Base-by-base conservation (phyloP, 768 basidiomycete species). In the Suillus plorans region DNA sequence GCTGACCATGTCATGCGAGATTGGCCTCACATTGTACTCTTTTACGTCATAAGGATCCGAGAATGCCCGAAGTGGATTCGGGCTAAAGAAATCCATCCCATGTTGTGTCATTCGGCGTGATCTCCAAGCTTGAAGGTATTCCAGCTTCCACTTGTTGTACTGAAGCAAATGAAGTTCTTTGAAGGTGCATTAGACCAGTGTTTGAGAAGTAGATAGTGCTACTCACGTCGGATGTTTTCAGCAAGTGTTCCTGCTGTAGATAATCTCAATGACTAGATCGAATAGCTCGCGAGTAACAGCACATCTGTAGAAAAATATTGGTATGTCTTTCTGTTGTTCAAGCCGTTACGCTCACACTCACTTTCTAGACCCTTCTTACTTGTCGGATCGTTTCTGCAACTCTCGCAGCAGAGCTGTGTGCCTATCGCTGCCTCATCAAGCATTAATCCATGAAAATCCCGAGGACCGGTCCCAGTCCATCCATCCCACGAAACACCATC, bases 281-380 rank as follows among this genome's bases (percentile, higher is more conserved):
- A 67, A 72, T 3, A 76, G 68, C 4, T 74, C 69, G 4, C 67
- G 61, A 0, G 71, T 72, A 4, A 72, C 44, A 2, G 66, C 70
- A 44, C 69, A 72, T 7, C 63, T 59, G 55, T 70, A 59, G 55
- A 68, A 65, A 8, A 73, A 73, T 45, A 63, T 42, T n/a, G 72
- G 72, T 10, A 73, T 55, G 9, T 60, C 67, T 34, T 34, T 34
- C 34, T 5, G 34, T 34, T 34, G 34, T 34, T 34, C 34, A 34
- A 34, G 34, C 4, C 8, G 34, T 34, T 34, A 34, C 3, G 25
- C 22, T 77, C 22, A 88, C 78, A 37, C 86, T 25, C 22, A 7
- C 47, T 49, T 49, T 49, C 22, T 49, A 49, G 47, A 7, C 47
- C 47, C 12, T 49, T 49, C 47, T 49, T 49, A 13, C 47, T 49